A percentile compares a stretch with the other conserved stretches of the same genome.
These are phyloP conservation scores for Auriscalpium vulgare DNA, from an alignment of 768 basidiomycete species.

Conservation along the genomic window DNA sequence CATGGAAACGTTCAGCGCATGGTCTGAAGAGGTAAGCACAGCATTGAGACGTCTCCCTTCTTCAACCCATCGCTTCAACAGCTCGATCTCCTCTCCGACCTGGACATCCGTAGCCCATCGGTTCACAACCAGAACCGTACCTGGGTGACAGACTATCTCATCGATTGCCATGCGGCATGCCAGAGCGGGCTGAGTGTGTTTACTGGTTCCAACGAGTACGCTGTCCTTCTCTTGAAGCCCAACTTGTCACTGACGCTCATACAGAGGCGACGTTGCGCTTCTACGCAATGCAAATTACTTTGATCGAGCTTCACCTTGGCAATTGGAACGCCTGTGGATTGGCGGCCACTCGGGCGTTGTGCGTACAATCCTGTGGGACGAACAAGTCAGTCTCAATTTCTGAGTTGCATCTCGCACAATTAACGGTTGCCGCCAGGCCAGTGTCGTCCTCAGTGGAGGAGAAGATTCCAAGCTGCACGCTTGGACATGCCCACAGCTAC, in stretches of 20 bases:
- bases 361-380: constrained; percentile 25
- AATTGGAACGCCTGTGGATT: constrained; percentile 22
- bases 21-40: constrained; percentile 60
- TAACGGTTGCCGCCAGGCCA: constrained; percentile 16
- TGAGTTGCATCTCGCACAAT: not conserved
- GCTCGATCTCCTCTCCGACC: constrained; percentile 50
- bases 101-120: constrained; percentile 61
- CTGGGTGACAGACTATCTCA: constrained; percentile 78
- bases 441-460: constrained; percentile 27
- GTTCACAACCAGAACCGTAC: constrained; percentile 46
- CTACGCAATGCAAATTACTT: constrained; percentile 20
- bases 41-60: not conserved
- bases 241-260: not conserved
- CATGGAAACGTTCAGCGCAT: constrained; percentile 90
- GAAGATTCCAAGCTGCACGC: constrained; percentile 26
- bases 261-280: constrained; percentile 26
- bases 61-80: constrained; percentile 18
- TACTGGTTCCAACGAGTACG: constrained; percentile 69
- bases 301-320: constrained; percentile 19
- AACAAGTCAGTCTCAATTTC: constrained; percentile 16
- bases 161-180: constrained; percentile 38
- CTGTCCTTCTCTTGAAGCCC: constrained; percentile 1
- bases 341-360: constrained; percentile 25
- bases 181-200: constrained; percentile 44
- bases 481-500: constrained; percentile 20